Percentiles rank a stretch among this genome's conserved stretches.
Conservation (phyloP, 768 basidiomycete genomes). For the Calocera cornea region DNA sequence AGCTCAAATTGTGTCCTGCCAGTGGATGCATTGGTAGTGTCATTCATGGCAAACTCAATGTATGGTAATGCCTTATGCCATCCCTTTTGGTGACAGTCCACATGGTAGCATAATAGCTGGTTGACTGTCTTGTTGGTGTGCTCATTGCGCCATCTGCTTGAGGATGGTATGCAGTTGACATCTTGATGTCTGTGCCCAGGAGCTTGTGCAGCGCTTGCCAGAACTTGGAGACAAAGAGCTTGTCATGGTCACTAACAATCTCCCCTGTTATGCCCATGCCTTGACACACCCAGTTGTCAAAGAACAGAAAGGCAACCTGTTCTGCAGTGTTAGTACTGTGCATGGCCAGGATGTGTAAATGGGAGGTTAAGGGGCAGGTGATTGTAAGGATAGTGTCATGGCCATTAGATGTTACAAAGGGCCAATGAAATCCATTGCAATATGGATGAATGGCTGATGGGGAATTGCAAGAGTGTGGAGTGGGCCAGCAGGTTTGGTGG, state of each 20-base stretch:
- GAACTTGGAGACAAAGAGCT: slow-evolving; percentile 25
- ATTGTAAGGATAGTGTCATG: slow-evolving; percentile 7
- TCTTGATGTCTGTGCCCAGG: slow-evolving; percentile 21
- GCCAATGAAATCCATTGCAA: slow-evolving; percentile 13
- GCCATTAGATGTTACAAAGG: slow-evolving; percentile 6
- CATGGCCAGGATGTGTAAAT: slow-evolving; percentile 15
- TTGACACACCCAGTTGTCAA: slow-evolving; percentile 7
- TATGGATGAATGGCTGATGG: slow-evolving; percentile 6
- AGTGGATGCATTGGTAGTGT: slow-evolving; percentile 2
- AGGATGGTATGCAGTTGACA: slow-evolving; percentile 28
- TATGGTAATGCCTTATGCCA: background rate
- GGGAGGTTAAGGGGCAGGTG: slow-evolving; percentile 13
- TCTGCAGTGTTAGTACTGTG: slow-evolving; percentile 5
- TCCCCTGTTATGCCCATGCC: slow-evolving; percentile 13
- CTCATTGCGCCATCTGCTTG: slow-evolving; percentile 28
- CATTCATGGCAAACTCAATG: slow-evolving; percentile 9
- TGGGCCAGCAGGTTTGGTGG: slow-evolving; percentile 17
- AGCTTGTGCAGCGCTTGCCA: slow-evolving; percentile 22
- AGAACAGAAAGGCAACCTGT: slow-evolving; percentile 10
- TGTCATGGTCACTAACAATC: slow-evolving; percentile 26
- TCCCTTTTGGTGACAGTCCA: slow-evolving; percentile 6
- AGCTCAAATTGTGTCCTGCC: slow-evolving; percentile 2
- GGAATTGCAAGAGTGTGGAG: slow-evolving; percentile 15
- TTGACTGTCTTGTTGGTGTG: slow-evolving; percentile 15
- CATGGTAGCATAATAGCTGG: slow-evolving; percentile 4